Base-by-base conservation (phyloP, 495 filamentous ascomycete genomes). In the Hapsidospora chrysogenum region DNA sequence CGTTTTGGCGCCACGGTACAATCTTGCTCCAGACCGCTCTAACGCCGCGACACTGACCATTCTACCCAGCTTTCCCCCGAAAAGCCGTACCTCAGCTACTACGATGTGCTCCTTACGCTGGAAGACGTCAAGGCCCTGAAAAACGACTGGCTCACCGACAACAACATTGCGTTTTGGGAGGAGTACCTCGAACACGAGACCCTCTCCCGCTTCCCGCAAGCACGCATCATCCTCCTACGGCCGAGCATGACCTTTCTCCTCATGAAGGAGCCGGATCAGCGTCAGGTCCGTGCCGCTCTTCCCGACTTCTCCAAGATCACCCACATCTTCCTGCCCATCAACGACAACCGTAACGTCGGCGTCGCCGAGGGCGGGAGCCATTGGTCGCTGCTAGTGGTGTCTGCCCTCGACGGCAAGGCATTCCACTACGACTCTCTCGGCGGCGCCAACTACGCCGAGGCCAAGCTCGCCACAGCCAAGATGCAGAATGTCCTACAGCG, bases 131-230 rank as follows among this genome's bases (percentile, higher is more conserved):
- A 80, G 52, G 75, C 76, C 19, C 66, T 97, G 31, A 87, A 81
- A 59, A 63, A 80, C 51, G 92, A 95, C 61, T 97, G 89, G 89
- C 63, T 97, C 32, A 96, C 87, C n/a, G 89, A 97, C 53, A 94
- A 93, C 61, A 76, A 70, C 41, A 97, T 97, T 32, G 80, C 85
- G 34, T 97, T 97, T 52, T 97, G 89, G 86, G 81, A 95, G 68
- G 89, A 95, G 74, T 94, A 75, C 56, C 72, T 97, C 35, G 92
- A 96, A 54, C 83, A 75, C 35, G 86, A 95, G 59, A 68, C 81
- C 29, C 74, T 97, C 17, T 56, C 63, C 19, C 64, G 72, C 47
- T 83, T 79, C 57, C 74, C 76, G 4, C 67, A 76, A 42, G 81
- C 84, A 19, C 68, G 85, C 43, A 94, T 97, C 50, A 70, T 92